Percentiles rank a stretch among this genome's conserved stretches.
Evolutionary conservation across 768 basidiomycete genomes (phyloP).

Genomic region (Aureoboletus auriporus): DNA sequence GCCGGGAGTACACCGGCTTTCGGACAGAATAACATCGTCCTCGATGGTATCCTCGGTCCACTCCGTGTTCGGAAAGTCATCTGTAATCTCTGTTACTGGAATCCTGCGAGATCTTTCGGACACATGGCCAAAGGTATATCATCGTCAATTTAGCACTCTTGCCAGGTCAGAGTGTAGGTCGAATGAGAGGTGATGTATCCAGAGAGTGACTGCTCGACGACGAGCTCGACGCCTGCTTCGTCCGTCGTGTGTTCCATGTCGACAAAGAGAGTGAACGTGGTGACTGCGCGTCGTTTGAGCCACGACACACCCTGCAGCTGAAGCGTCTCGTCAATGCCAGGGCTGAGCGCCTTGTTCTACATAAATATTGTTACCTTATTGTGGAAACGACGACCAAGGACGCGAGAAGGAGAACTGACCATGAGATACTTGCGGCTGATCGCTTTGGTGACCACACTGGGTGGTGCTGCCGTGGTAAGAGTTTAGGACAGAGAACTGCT

Average conservation of each 20-base stretch:
- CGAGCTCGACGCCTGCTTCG: slow-evolving; percentile 54
- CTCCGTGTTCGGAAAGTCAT: slow-evolving; percentile 33
- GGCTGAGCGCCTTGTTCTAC: slow-evolving; percentile 69
- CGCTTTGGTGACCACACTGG: slow-evolving; percentile 53
- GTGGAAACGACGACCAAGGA: neutral
- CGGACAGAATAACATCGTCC: slow-evolving; percentile 32
- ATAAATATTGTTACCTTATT: neutral
- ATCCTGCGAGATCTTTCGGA: slow-evolving; percentile 53
- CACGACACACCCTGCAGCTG: slow-evolving; percentile 69
- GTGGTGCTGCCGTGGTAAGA: slow-evolving; percentile 59
- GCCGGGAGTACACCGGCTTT: slow-evolving; percentile 53
- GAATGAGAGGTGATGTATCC: slow-evolving; percentile 44
- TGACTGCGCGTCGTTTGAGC: slow-evolving; percentile 63
- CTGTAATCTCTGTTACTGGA: slow-evolving; percentile 42
- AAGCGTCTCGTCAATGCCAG: slow-evolving; percentile 59
- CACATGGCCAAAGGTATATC: slow-evolving; percentile 56
- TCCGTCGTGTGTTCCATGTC: slow-evolving; percentile 56
- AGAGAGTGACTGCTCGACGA: slow-evolving; percentile 63
- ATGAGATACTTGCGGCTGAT: slow-evolving; percentile 59
- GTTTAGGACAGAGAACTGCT: neutral
- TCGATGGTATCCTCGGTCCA: slow-evolving; percentile 40
- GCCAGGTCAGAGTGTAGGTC: slow-evolving; percentile 56
- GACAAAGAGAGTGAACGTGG: slow-evolving; percentile 49
- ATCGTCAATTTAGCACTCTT: slow-evolving; percentile 45
- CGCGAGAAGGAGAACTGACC: slow-evolving; percentile 35